Base-by-base conservation (phyloP, 768 basidiomycete species). In the Leccinum sublutescens region DNA sequence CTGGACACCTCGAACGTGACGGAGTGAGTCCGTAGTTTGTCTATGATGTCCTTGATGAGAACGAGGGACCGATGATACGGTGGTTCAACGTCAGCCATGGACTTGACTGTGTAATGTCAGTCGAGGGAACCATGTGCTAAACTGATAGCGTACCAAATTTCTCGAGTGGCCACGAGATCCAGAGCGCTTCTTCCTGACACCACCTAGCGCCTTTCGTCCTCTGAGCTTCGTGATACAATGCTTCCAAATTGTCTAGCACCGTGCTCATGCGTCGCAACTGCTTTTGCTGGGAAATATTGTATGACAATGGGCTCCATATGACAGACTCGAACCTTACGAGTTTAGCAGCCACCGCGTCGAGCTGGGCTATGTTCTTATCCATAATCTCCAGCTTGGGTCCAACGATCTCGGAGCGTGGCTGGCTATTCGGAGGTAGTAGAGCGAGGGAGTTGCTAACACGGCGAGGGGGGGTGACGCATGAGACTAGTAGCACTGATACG, bases 151-250 rank as follows among this genome's bases (percentile, higher is more conserved):
- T 59, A 89, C 91, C 88, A 57, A 93, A 91, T 71, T 83, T 88
- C 64, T 89, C 87, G 27, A 93, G 74, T 0, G 91, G 78, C 91
- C 91, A 93, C 11, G 91, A 91, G 25, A 82, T 75, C 91, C 91
- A 93, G 48, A 93, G 75, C 1, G 89, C 85, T 60, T 92, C 88
- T 62, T 83, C 77, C 12, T 80, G 78, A 2, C 83, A 86, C 86
- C 88, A 92, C 60, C 78, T 75, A 76, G 83, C 85, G 0, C 91
- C 90, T 70, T 89, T 91, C 15, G 75, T 72, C 69, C 82, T 89
- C 66, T 85, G 81, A 2, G 89, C 89, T 47, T 93, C 91, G 29
- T 81, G 74, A 12, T 91, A 73, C 2, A 91, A 68, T 3, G 71
- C 66, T 60, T 93, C 91, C 55, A 92, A 66, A 52, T 75, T 83